Base-by-base conservation (phyloP, 2,329 filamentous ascomycete species). In the Microcyclosporella mali region DNA sequence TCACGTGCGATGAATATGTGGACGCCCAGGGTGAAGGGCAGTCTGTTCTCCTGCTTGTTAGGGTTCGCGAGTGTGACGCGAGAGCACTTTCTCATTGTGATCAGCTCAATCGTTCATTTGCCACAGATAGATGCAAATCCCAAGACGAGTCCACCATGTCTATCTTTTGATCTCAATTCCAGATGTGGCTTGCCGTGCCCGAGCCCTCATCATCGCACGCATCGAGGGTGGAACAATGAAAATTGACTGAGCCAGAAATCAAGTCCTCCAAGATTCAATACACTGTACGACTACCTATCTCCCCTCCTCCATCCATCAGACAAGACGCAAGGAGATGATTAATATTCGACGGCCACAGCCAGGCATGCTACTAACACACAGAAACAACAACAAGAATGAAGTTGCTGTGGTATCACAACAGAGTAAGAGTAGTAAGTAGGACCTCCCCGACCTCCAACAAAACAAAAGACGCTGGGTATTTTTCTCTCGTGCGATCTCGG, bases 321-420 rank as follows among this genome's bases (percentile, higher is more conserved):
- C 14, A 4, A 39, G 16, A 39, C 14, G 9, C 37, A 39, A 39
- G 37, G 28, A 39, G 31, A n/a, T n/a, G n/a, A 39, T 3, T 28
- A 31, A 19, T 6, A 36, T 36, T 14, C 33, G 35, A 37, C 35
- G 16, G 35, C 21, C 21, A n/a, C n/a, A 25, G 21, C 21, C 21
- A 25, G 21, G 21, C 21, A 25, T 25, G 9, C 4, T 25, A 25
- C 4, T 9, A n/a, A 25, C 21, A 25, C 21, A 25, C 21, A 25
- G 14, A 32, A 39, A 31, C 10, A 29, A 37, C 19, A 31, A 39
- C 37, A 39, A 39, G 37, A 39, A 39, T 19, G 28, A 39, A 39
- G 37, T 39, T 15, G 28, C 37, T 39, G 37, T 39, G 37, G 37
- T 39, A 39, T 39, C 37, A 39, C 37, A 39, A 39, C 37, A 39